These are phyloP conservation scores for Hypsizygus marmoreus DNA, from an alignment of 768 basidiomycete species.

Conservation along the genomic window DNA sequence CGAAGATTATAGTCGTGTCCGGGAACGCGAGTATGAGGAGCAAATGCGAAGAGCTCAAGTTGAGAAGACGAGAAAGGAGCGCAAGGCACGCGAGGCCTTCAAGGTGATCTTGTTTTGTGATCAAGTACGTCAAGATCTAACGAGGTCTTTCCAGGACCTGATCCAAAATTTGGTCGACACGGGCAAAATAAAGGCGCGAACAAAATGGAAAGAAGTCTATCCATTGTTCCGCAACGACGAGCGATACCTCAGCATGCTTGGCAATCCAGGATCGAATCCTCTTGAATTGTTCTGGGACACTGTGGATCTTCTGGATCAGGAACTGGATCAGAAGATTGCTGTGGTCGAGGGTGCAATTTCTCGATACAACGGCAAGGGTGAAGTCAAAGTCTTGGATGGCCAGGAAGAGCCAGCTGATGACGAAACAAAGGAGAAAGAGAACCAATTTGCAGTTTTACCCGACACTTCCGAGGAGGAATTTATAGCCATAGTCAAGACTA, in stretches of 20 bases:
- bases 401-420: conserved; percentile 16
- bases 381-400: conserved; percentile 26
- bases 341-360: conserved; percentile 63
- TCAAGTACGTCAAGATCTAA: no score
- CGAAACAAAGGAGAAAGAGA: conserved; percentile 24
- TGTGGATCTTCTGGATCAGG: conserved; percentile 85
- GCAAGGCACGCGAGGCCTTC: conserved; percentile 92
- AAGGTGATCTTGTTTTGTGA: conserved; percentile 55
- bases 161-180: conserved; percentile 66
- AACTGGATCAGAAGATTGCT: conserved; percentile 78
- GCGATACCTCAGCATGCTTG: conserved; percentile 87
- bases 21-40: conserved; percentile 91
- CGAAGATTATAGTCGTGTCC: conserved; percentile 89
- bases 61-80: conserved; percentile 80
- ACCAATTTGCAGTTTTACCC: conserved; percentile 43
- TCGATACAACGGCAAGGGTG: conserved; percentile 42
- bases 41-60: conserved; percentile 78
- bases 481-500: conserved; percentile 51
- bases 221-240: conserved; percentile 73
- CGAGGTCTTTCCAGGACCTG: conserved; percentile 50
- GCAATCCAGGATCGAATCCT: conserved; percentile 92
- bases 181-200: conserved; percentile 74
- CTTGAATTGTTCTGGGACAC: conserved; percentile 96
- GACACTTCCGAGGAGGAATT: conserved; percentile 73
- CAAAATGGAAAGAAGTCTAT: conserved; percentile 92